A percentile compares a stretch with the other conserved stretches of the same genome.
phyloP scores from a whole-genome alignment of 202 grass and related monocot genomes.

The Saccharum hybrid region DNA sequence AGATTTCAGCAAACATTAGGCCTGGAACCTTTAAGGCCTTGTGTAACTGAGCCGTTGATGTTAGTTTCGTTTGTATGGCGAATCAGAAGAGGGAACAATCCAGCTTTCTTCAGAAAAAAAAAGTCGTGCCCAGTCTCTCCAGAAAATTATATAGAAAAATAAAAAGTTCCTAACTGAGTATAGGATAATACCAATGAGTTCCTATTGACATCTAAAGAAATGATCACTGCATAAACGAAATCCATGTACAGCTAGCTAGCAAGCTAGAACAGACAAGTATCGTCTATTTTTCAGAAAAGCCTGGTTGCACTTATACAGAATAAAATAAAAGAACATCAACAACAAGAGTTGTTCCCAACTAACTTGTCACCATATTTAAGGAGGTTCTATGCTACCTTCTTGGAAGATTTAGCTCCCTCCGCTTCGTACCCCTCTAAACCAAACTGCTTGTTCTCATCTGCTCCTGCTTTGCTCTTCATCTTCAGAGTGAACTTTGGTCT shows the following conservation, averaged over 20 bases:
- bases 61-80: neutral
- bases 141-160: constrained; percentile 3
- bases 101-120: neutral
- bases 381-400: constrained; percentile 39
- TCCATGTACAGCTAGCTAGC: constrained; percentile 52
- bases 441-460: constrained; percentile 33
- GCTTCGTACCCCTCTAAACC: constrained; percentile 20
- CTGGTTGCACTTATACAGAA: constrained; percentile 27
- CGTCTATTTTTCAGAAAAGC: constrained; percentile 10
- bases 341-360: constrained; percentile 47
- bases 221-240: constrained; percentile 28
- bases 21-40: constrained; percentile 20
- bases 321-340: constrained; percentile 13
- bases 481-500: constrained; percentile 28
- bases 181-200: constrained; percentile 31
- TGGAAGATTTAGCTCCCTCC: constrained; percentile 51
- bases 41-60: neutral
- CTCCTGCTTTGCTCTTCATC: constrained; percentile 26
- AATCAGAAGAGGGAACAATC: neutral
- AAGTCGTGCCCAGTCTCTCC: neutral
- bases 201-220: constrained; percentile 13
- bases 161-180: neutral
- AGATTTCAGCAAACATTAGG: constrained; percentile 7
- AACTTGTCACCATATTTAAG: constrained; percentile 58
- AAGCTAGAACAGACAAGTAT: constrained; percentile 37